Percentiles rank a stretch among this genome's conserved stretches.
Evolutionary conservation across 169 alveolate genomes (phyloP).

Genomic region (Eimeria maxima): DNA sequence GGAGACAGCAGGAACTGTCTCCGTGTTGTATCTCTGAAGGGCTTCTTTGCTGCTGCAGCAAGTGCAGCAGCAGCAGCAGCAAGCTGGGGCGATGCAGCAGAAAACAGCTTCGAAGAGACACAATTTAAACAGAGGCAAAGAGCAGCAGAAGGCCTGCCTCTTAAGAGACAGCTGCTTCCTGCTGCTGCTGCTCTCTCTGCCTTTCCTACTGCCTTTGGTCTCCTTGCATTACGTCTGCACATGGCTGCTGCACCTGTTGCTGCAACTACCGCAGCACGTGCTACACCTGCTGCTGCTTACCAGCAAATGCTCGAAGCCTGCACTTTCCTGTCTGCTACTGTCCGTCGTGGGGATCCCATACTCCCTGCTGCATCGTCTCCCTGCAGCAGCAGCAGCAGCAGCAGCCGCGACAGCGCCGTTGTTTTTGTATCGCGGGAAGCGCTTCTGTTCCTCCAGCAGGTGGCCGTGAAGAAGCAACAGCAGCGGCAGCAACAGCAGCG

Average conservation of each 20-base stretch:
- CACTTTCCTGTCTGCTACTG: neutral
- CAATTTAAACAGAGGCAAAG: constrained; percentile 19
- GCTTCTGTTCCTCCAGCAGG: constrained; percentile 57
- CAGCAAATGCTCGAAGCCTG: constrained; percentile 32
- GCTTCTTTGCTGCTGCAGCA: constrained; percentile 63
- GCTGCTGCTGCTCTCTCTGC: constrained; percentile 75
- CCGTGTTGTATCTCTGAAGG: constrained; percentile 35
- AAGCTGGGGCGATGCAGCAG: constrained; percentile 1
- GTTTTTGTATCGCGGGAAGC: constrained; percentile 47
- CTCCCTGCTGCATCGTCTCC: constrained; percentile 27
- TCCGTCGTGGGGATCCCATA: constrained; percentile 14
- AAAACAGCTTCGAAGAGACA: neutral
- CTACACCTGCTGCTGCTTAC: constrained; percentile 24
- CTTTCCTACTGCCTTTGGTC: constrained; percentile 72
- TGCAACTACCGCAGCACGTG: constrained; percentile 4
- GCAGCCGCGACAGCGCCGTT: constrained; percentile 33
- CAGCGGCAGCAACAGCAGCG: constrained; percentile 44
- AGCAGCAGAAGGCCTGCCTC: constrained; percentile 44
- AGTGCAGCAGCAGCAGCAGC: constrained; percentile 74
- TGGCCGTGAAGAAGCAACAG: constrained; percentile 36
- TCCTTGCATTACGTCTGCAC: constrained; percentile 39
- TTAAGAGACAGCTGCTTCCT: constrained; percentile 55
- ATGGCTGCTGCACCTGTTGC: constrained; percentile 12
- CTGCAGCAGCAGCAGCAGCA: constrained; percentile 49
- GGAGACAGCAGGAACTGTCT: constrained; percentile 54